These are phyloP conservation scores for Rhizophlyctis rosea DNA, from an alignment of 192 early-diverging fungal genomes.

Conservation along the genomic window DNA sequence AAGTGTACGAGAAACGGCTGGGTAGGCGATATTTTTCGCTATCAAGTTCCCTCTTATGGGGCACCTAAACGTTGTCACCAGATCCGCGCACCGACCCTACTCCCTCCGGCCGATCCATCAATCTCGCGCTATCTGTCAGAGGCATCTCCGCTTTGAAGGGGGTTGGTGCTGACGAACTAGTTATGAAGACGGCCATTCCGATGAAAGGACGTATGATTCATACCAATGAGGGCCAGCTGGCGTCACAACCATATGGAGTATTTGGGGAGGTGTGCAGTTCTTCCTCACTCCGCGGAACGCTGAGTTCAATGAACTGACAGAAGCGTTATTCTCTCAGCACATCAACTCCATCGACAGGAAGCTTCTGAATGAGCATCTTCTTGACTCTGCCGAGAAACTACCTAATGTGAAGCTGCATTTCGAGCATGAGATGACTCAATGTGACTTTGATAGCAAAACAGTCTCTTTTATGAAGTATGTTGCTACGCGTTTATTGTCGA, in stretches of 20 bases:
- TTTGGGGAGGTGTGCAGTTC: constrained; percentile 75
- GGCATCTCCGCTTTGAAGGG: constrained; percentile 78
- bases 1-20: constrained; percentile 79
- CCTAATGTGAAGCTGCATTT: constrained; percentile 75
- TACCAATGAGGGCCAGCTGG: constrained; percentile 60
- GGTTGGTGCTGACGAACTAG: constrained; percentile 63
- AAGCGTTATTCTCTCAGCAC: constrained; percentile 53
- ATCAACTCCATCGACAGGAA: constrained; percentile 94
- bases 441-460: constrained; percentile 70
- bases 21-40: constrained; percentile 38
- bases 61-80: too few species aligned
- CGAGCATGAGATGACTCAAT: constrained; percentile 60
- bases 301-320: too few species aligned
- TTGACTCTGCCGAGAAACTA: constrained; percentile 67
- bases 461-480: constrained; percentile 29
- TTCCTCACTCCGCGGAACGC: too few species aligned
- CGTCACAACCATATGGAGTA: constrained; percentile 82
- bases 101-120: constrained; percentile 74
- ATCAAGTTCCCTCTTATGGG: constrained; percentile 3
- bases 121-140: constrained; percentile 85
- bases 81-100: constrained; percentile 36
- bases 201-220: constrained; percentile 96
- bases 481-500: not conserved
- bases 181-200: constrained; percentile 72
- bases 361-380: constrained; percentile 73